Evolutionary conservation across 2,329 filamentous ascomycete species (phyloP), one percentile per base, ranked within the genome.

Genomic region (Claviceps pazoutovae): DNA sequence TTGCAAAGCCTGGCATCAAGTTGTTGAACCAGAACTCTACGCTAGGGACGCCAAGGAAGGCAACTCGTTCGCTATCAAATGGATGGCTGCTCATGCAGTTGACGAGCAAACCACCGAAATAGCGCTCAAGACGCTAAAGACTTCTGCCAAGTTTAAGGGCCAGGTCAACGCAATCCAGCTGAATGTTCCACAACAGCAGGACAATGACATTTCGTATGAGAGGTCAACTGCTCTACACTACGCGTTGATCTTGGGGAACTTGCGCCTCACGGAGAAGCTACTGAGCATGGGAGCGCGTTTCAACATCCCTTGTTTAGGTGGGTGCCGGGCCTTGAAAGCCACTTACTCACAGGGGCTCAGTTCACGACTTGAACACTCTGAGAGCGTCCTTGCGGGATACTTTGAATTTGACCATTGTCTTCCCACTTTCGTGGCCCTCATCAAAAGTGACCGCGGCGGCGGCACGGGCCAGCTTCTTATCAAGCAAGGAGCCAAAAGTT

Each of bases 31-130:
- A 17, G 13, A 5, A 2, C 49, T 54, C 3, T 54, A 49, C 23
- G 34, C 5, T 5, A 34, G 26, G 5, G 49, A 54, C 23, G 52
- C 49, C 9, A n/a, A 26, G 36, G 19, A 46, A 11, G 36, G 46
- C 13, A 49, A 49, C 34, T 49, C 46, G 6, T 44, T n/a, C 9
- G 49, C 52, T 2, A 54, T 54, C 9, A 9, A 7, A 19, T 54
- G 52, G 52, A 46, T 50, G 11, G 49, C 37, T n/a, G 48, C 39
- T 14, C 43, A 34, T n/a, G 34, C 30, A n/a, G 19, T 13, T 26
- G 43, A 50, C 17, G 19, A 36, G 2, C 2, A n/a, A 17, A 39
- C 17, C 7, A 46, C 47, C 6, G 16, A 45, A 19, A 23, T 23
- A 4, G 39, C 41, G 6, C 1, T 43, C 9, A 34, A 16, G 19